A percentile compares a stretch with the other conserved stretches of the same genome.
phyloP scores from a whole-genome alignment of 2,329 filamentous ascomycete species.

The Seiridium cupressi region DNA sequence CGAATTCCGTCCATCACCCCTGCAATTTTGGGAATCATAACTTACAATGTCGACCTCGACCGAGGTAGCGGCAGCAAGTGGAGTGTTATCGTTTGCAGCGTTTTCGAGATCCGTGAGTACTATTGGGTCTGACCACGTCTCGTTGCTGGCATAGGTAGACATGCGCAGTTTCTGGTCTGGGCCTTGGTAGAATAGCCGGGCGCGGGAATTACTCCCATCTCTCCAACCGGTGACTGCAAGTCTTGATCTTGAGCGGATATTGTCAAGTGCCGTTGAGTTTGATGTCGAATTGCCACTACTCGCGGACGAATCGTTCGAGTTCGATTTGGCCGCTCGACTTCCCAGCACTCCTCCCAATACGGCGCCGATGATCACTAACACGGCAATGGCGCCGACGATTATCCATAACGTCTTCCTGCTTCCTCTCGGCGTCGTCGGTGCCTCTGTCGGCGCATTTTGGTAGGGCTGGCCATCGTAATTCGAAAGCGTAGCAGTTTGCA shows the following conservation, averaged over 20 bases:
- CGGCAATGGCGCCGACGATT: background rate
- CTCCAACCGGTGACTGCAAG: constrained; percentile 8
- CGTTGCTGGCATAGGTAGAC: constrained; percentile 1
- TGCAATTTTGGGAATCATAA: background rate
- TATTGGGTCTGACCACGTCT: background rate
- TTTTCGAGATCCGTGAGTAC: background rate
- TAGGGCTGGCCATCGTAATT: background rate
- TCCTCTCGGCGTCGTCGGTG: background rate
- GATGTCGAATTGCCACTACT: background rate
- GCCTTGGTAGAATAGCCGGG: constrained; percentile 9
- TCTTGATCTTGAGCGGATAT: background rate
- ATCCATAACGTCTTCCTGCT: constrained; percentile 1
- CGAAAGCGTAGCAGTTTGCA: too few species aligned
- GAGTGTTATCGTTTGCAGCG: background rate
- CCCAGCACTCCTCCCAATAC: constrained; percentile 9
- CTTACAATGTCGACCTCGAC: background rate
- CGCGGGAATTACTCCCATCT: background rate
- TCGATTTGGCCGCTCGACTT: background rate
- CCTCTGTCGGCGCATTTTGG: background rate
- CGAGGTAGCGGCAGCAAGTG: constrained; percentile 3
- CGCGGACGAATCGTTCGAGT: background rate
- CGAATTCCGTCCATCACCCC: background rate
- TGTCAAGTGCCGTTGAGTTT: background rate
- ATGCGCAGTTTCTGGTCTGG: constrained; percentile 8
- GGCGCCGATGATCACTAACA: background rate